A percentile compares a stretch with the other conserved stretches of the same genome.
Conservation (phyloP, 495 filamentous ascomycete genomes). For the Daldinia vernicosa region DNA sequence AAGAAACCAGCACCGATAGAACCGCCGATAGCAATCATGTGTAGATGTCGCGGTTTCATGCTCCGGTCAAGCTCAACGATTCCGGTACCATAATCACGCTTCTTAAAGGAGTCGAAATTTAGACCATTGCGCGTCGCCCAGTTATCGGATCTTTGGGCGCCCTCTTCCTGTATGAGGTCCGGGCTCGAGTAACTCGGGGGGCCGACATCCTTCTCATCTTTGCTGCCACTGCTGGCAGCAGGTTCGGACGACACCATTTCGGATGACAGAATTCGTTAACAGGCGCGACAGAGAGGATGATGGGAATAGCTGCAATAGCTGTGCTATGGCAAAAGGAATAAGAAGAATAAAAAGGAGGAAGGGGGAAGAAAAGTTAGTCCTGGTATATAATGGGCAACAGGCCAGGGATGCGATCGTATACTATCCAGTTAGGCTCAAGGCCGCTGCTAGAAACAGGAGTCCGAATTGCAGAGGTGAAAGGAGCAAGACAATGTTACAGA, state of each 20-base stretch:
- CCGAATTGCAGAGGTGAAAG: conserved; percentile 10
- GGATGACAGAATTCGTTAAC: conserved; percentile 15
- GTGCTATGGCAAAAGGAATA: not conserved
- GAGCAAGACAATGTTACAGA: conserved; percentile 25
- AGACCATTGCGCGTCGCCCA: conserved; percentile 62
- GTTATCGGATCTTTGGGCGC: conserved; percentile 42
- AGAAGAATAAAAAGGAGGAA: conserved; percentile 1
- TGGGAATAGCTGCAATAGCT: not conserved
- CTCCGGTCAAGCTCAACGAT: conserved; percentile 63
- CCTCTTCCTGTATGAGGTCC: conserved; percentile 10
- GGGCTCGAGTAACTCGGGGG: conserved; percentile 33
- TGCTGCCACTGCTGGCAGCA: conserved; percentile 43
- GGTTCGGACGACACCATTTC: conserved; percentile 47
- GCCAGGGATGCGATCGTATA: conserved; percentile 10
- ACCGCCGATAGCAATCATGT: conserved; percentile 81
- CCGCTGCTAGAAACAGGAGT: conserved; percentile 10
- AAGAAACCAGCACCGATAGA: conserved; percentile 74
- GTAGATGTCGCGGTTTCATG: conserved; percentile 71
- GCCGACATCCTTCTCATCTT: conserved; percentile 44
- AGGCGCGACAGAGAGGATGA: conserved; percentile 4
- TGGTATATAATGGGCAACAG: not conserved
- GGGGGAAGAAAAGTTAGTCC: not conserved
- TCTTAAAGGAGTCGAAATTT: conserved; percentile 60
- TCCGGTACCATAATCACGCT: conserved; percentile 51
- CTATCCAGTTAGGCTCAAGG: conserved; percentile 16